Evolutionary conservation across 306 rosid genomes (phyloP), one percentile per base, ranked within the genome.

Genomic region (Malus fusca): DNA sequence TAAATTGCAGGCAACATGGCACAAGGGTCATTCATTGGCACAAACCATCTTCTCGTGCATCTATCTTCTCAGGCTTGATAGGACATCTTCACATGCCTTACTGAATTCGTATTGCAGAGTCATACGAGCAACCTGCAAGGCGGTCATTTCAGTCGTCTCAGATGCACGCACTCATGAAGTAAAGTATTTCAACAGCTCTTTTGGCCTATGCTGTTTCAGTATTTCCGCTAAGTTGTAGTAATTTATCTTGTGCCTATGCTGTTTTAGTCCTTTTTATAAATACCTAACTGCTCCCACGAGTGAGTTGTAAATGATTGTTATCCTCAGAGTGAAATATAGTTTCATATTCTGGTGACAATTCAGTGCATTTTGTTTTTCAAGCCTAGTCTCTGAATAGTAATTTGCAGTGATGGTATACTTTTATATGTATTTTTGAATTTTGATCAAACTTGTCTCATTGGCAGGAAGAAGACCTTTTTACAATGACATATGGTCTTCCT

Each of bases 81-180:
- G 98, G 87, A 92, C 96, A 74, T 88, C 90, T 73, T 84, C 96
- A 37, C 89, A 95, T 86, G 85, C 96, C 71, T 78, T 95, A 75
- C 83, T 92, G 88, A 90, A 95, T 81, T 92, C 97, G 13, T 95
- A 81, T 82, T 95, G 97, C 84, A 88, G 85, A 88, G 82, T 90
- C 82, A 79, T 85, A 46, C 93, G 90, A 72, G 97, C 89, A 82
- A 90, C 98, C 80, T 95, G 97, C 89, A 90, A 92, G 79, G 87
- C 90, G 21, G 88, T 89, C 75, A 85, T 92, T 77, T 90, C 90
- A 11, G 97, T 82, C 82, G 98, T 92, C 77, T 88, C 97, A 1
- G 88, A 95, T 77, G 85, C 98, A 59, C 95, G 98, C n/a, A 92
- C 98, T 81, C 97, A 95, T 88, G 98, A 95, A 95, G 98, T 95